Base-by-base conservation (phyloP, 2,329 filamentous ascomycete species). In the Penicillium sp. region DNA sequence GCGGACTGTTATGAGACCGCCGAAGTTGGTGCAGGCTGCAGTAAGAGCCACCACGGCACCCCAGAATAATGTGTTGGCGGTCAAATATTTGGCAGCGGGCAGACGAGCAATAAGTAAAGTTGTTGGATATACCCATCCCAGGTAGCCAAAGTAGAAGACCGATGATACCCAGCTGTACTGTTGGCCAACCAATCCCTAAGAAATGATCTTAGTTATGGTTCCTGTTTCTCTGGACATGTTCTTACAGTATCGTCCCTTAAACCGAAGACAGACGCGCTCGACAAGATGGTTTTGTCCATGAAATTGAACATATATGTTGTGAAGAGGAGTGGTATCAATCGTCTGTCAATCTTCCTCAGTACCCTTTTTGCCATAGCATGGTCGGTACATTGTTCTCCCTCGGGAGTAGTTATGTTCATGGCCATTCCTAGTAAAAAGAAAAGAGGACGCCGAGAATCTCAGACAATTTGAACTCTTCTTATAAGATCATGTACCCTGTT, bases 261-360 rank as follows among this genome's bases (percentile, higher is more conserved):
- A 0, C 81, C 82, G 59, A 85, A 85, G 0, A 85, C 80, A 4
- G 81, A 74, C 0, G 83, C 82, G 55, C 77, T 82, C 0, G 80
- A 81, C 1, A 84, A 65, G 53, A 82, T 82, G 0, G 78, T 79
- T 64, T 86, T 86, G 67, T 86, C 83, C 75, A 86, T 82, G 54
- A 85, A 85, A 62, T 84, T 83, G 58, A 86, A 66, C 71, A 80
- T 80, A 62, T 86, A 86, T 0, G 80, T 83, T 40, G 80, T 60
- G 56, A 85, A 84, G 10, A 52, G 50, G 9, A 52, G 35, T 12
- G 42, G 50, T 6, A 52, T n/a, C 9, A 52, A 44, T 35, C 42
- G 37, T 48, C 50, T 47, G 44, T 52, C 50, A 18, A 48, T 48
- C 66, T 84, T 84, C 27, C 76, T 72, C 48, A 85, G 55, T 4